Conservation (phyloP, 345 rosid species). For the Eutrema yunnanense region DNA sequence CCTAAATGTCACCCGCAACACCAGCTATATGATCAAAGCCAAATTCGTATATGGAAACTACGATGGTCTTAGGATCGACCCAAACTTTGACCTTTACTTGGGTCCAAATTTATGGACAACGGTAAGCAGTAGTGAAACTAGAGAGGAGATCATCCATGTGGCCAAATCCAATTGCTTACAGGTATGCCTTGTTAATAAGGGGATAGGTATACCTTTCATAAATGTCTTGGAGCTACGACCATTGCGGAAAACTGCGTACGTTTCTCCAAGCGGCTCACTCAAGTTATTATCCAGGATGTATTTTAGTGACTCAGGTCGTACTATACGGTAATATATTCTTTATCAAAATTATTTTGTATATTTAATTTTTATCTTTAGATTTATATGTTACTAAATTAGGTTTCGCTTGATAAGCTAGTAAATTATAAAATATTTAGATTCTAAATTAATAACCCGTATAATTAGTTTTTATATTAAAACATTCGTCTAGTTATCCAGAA, state of each 20-base stretch:
- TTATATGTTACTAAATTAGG: too few species aligned
- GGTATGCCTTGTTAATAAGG: conserved; percentile 17
- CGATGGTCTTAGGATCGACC: not conserved
- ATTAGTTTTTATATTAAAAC: too few species aligned
- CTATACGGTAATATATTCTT: not conserved
- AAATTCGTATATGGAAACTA: conserved; percentile 20
- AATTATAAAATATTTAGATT: too few species aligned
- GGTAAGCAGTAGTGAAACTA: not conserved
- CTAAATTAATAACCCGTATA: too few species aligned
- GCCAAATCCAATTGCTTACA: conserved; percentile 1
- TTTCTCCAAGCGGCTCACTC: conserved; percentile 10
- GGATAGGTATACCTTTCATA: conserved; percentile 19
- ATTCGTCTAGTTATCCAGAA: too few species aligned
- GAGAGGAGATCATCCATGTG: conserved; percentile 15
- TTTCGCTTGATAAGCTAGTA: too few species aligned
- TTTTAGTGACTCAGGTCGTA: not conserved
- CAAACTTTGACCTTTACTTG: conserved; percentile 11
- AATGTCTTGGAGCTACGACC: conserved; percentile 23
- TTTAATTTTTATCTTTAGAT: too few species aligned
- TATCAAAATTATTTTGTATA: too few species aligned
- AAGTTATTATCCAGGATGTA: not conserved
- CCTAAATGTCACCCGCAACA: conserved; percentile 8
- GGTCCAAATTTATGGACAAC: conserved; percentile 23
- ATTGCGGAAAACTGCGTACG: not conserved
- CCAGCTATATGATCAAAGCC: conserved; percentile 17